Percentiles rank a stretch among this genome's conserved stretches.
Conservation (phyloP, 257 asterid genomes). For the Solanum microdontum region DNA sequence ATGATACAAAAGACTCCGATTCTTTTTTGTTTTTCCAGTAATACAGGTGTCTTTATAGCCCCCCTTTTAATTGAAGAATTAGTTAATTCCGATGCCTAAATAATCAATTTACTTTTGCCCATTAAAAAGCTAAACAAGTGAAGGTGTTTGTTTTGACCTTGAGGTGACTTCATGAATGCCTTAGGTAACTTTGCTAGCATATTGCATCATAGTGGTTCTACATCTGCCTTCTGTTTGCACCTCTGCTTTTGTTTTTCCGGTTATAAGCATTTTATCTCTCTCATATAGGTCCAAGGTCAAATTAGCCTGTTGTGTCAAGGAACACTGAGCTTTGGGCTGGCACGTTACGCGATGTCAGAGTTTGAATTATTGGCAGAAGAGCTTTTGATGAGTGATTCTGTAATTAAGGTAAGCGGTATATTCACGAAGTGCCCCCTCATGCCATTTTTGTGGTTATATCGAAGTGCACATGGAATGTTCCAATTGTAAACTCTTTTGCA, state of each 20-base stretch:
- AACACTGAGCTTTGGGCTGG: slow-evolving; percentile 87
- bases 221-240: neutral
- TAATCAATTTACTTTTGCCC: neutral
- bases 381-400: slow-evolving; percentile 91
- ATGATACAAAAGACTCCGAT: neutral
- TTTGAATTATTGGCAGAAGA: slow-evolving; percentile 97
- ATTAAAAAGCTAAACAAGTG: neutral
- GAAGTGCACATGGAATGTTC: neutral
- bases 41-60: neutral
- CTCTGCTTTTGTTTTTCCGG: neutral
- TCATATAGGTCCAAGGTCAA: slow-evolving; percentile 89
- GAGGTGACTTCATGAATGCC: neutral
- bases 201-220: neutral
- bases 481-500: neutral
- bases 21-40: neutral
- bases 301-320: slow-evolving; percentile 74
- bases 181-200: neutral
- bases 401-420: slow-evolving; percentile 46
- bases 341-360: slow-evolving; percentile 89
- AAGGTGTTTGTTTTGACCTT: neutral
- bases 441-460: neutral
- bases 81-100: neutral
- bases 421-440: neutral
- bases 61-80: neutral
- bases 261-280: slow-evolving; percentile 10